Evolutionary conservation across 2,329 filamentous ascomycete genomes (phyloP).

Genomic region (Botrytis deweyae): DNA sequence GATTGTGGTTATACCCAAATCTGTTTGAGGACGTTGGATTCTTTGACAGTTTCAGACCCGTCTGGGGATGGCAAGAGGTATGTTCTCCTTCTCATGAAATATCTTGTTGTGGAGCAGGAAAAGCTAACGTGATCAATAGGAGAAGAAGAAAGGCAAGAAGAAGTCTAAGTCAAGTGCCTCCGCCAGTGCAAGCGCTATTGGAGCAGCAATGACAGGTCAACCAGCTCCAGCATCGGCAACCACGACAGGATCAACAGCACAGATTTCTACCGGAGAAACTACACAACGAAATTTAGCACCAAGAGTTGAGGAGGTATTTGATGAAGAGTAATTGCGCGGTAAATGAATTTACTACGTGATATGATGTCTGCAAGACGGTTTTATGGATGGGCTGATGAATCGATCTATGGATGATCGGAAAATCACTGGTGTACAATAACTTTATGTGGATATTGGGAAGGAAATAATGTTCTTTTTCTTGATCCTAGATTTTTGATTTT

Average conservation of each 20-base stretch:
- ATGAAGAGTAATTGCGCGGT: constrained; percentile 34
- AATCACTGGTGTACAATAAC: not conserved
- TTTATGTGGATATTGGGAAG: not conserved
- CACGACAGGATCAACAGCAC: constrained; percentile 41
- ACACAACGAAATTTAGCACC: constrained; percentile 45
- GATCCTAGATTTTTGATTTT: not conserved
- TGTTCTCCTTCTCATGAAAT: constrained; percentile 36
- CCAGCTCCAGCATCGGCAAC: constrained; percentile 39
- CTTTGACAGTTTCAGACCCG: constrained; percentile 91
- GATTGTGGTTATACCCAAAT: constrained; percentile 98
- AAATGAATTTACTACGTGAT: not conserved
- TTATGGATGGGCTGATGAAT: not conserved
- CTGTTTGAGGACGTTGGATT: constrained; percentile 98
- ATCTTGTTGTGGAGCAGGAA: not conserved
- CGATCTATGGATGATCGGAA: not conserved
- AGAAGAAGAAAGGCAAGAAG: constrained; percentile 43
- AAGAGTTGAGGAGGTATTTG: constrained; percentile 47
- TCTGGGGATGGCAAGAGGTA: constrained; percentile 99
- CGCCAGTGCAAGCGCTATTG: constrained; percentile 34
- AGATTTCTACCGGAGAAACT: constrained; percentile 39
- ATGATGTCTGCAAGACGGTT: not conserved
- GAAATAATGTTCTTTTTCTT: not conserved
- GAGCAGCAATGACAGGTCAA: constrained; percentile 39
- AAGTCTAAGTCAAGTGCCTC: constrained; percentile 39
- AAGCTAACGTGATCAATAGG: constrained; percentile 27